Evolutionary conservation across 306 rosid species (phyloP).

Genomic region (Comarum palustre): DNA sequence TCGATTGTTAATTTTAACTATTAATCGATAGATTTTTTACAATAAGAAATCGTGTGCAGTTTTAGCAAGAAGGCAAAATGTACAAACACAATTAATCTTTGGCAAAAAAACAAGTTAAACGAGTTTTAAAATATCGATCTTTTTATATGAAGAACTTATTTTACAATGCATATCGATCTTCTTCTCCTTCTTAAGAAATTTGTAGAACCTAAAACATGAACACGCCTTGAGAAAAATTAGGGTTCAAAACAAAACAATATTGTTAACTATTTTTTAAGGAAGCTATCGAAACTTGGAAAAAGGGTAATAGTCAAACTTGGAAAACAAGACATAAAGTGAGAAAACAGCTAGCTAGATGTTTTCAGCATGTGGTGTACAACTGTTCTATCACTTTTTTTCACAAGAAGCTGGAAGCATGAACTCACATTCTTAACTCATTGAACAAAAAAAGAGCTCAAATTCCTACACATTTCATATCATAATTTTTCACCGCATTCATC

Average conservation of each 20-base stretch:
- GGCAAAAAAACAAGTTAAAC: neutral
- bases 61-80: neutral
- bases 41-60: neutral
- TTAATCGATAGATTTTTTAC: neutral
- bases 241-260: no score
- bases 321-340: neutral
- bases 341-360: neutral
- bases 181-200: no score
- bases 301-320: conserved; percentile 2
- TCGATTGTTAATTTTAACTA: neutral
- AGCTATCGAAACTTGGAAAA: neutral
- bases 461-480: neutral
- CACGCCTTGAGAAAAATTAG: no score
- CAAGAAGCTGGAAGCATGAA: conserved; percentile 4
- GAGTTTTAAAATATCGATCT: no score
- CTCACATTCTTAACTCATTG: neutral
- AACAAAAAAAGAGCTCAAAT: neutral
- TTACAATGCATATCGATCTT: no score
- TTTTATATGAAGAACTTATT: no score
- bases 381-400: neutral
- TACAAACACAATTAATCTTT: neutral
- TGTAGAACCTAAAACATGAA: no score
- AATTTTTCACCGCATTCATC: neutral
- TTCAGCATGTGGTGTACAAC: neutral
- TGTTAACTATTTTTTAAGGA: no score